phyloP scores from a whole-genome alignment of 176 grass and related monocot species.

The Musa schizocarpa region DNA sequence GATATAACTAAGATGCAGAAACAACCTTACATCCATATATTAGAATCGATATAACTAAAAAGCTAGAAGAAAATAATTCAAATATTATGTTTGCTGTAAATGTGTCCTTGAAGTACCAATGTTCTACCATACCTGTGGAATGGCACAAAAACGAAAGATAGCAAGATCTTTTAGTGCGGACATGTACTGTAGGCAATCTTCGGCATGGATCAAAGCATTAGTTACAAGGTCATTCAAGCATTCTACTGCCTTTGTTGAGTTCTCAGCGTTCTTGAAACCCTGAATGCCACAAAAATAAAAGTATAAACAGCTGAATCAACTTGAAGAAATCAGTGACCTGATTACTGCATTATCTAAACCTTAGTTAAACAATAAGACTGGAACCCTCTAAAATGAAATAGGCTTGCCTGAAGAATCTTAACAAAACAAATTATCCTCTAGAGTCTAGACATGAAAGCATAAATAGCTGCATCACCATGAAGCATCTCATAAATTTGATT shows the following conservation, averaged over 20 bases:
- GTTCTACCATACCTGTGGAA: constrained; percentile 61
- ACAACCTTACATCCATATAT: no score
- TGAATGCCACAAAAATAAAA: constrained; percentile 20
- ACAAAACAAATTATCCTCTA: no score
- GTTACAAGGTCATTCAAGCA: constrained; percentile 96
- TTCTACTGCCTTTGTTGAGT: constrained; percentile 69
- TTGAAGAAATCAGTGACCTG: not conserved
- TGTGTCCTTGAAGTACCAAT: not conserved
- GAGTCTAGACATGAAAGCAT: no score
- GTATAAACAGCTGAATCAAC: not conserved
- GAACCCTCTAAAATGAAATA: no score
- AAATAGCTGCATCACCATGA: no score
- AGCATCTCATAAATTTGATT: no score
- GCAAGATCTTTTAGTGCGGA: constrained; percentile 53
- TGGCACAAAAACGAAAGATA: constrained; percentile 90
- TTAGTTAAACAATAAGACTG: not conserved
- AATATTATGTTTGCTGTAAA: no score
- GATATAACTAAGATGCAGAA: no score
- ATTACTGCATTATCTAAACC: not conserved
- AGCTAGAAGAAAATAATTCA: no score
- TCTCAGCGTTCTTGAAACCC: constrained; percentile 81
- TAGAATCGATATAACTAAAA: no score
- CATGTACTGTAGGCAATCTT: constrained; percentile 84
- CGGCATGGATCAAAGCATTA: constrained; percentile 67
- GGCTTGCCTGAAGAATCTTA: no score